Base-by-base conservation (phyloP, 441 rosid genomes). In the Bruguiera hainesii region DNA sequence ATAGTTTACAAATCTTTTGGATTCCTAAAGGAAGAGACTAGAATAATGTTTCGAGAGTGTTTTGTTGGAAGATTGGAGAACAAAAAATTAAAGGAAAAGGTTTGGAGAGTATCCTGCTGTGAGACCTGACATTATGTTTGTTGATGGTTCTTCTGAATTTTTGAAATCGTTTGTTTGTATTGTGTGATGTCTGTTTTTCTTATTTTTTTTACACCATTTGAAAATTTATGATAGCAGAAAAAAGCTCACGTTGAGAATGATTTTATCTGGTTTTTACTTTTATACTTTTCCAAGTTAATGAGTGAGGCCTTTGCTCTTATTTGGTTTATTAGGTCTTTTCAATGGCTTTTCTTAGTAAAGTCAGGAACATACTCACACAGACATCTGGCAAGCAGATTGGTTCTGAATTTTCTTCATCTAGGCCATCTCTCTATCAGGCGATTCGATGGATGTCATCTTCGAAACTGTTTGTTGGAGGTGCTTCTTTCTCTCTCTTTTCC, bases 381-480 rank as follows among this genome's bases (percentile, higher is more conserved):
- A 70, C 87, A 2, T 70, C 81, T 7, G 78, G 75, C 73, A 85
- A 76, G 75, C 90, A 83, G 37, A 76, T 83, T 31, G 75, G 39
- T 69, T 72, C 70, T 39, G 88, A 83, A 21, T 64, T 78, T 58
- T 78, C 89, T 65, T 73, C 80, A 33, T 71, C 90, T 37, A 82
- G 75, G 67, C 95, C 93, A 18, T 84, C 91, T 60, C 72, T 94
- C 73, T 85, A 75, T 71, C 97, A 88, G 78, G 86, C 86, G 6
- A 66, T 87, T 61, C 70, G 99, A 70, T 85, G 79, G 82, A 85
- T 91, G 92, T 94, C 98, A 30, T 72, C 85, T 68, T 82, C 96
- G 3, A 94, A 91, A 75, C 51, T 94, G 63, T 94, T 91, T 53
- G 57, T 94, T 7, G 99, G 99, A 85, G 99, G 99, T 89, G 73